phyloP scores from a whole-genome alignment of 2,329 filamentous ascomycete genomes.

The Tolypocladium ovalisporum region DNA sequence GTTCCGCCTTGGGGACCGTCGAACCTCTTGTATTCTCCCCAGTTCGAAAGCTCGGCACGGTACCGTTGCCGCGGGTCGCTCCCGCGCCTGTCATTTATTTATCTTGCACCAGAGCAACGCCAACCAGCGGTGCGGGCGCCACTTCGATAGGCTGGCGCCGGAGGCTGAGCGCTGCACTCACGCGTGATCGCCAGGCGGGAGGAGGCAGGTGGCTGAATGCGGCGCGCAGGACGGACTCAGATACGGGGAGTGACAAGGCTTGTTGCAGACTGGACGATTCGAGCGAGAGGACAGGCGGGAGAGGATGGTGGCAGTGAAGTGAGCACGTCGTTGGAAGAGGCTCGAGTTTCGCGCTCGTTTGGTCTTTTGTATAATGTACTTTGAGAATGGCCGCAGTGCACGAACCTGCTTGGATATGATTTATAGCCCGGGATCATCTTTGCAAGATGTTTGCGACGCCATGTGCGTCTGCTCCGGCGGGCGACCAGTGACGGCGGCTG shows the following conservation, averaged over 20 bases:
- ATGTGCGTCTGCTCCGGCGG: not conserved
- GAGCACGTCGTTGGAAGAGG: not conserved
- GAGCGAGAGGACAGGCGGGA: not conserved
- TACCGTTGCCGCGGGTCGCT: not conserved
- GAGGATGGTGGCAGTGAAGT: not conserved
- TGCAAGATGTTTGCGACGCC: not conserved
- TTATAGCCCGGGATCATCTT: not conserved
- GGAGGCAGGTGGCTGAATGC: not conserved
- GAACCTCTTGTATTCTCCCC: not conserved
- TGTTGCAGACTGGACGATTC: not conserved
- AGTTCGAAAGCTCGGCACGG: not conserved
- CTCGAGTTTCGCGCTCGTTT: not conserved
- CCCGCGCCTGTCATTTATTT: not conserved
- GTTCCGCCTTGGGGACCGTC: not conserved
- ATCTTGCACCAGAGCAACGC: not conserved
- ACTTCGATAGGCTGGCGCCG: not conserved
- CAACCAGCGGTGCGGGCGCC: not conserved
- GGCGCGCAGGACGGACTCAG: not conserved
- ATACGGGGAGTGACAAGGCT: not conserved
- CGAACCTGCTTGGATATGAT: not conserved
- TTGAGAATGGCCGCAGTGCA: not conserved
- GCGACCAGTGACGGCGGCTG: not conserved
- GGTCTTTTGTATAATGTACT: not conserved
- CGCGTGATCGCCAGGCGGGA: not conserved
- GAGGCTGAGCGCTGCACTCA: not conserved